Base-by-base conservation (phyloP, 768 basidiomycete species). In the Russula dissimulans region DNA sequence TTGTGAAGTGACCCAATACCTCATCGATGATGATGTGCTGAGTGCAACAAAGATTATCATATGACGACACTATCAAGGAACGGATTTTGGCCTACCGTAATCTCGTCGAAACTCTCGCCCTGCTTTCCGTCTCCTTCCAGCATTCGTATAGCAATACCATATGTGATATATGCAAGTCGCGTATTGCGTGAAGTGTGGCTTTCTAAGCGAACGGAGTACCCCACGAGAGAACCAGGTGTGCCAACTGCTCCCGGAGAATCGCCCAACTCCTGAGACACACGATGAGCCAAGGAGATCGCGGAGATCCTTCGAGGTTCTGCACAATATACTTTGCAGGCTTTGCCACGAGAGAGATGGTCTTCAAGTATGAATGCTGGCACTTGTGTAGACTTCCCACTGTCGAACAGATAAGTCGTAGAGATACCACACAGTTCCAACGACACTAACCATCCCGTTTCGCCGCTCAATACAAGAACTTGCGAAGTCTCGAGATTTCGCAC, bases 1-100 rank as follows among this genome's bases (percentile, higher is more conserved):
- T 67, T 17, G 14, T 41, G 45, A 9, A 31, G 38, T 71, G 39
- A 26, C 1, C 11, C 22, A 26, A 44, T 56, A 89, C 91, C 76
- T 99, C 95, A 66, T 99, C 95, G 45, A 98, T 87, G 60, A 99
- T 87, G 69, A 99, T 85, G 68, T 97, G 94, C 91, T 93, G 46
- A 3, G 54, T 38, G 45, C 14, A 18, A 52, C 26, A 55, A 29
- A 57, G 31, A 46, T 39, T 60, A 57, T 59, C 62, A 45, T 29
- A 45, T 56, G 15, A 62, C 60, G 52, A 59, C 54, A 56, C 46
- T 43, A 55, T 38, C 59, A 56, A 41, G 59, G 45, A 18, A 44
- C 26, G 49, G 48, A 46, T 32, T 51, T 51, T 29, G 51, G 64
- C 80, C 72, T 66, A 91, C 93, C n/a, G 97, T 97, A 56, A 97